Percentiles rank a stretch among this genome's conserved stretches.
Conservation (phyloP, 1,284 basidiomycete species). For the Papiliotrema terrestris region DNA sequence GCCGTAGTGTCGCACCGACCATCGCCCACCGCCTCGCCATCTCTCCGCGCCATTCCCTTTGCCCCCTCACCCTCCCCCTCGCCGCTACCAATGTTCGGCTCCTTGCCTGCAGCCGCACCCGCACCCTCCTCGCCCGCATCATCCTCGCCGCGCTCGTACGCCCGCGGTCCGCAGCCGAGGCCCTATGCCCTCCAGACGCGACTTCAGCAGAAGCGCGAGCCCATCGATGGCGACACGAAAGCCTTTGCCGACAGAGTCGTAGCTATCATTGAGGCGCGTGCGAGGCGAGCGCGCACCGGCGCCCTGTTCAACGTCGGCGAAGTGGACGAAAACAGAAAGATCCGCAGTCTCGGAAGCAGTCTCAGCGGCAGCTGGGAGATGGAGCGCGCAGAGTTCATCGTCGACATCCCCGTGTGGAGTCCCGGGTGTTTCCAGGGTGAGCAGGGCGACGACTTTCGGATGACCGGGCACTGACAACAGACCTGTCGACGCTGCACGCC, state of each 20-base stretch:
- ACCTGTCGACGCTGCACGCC: slow-evolving; percentile 47
- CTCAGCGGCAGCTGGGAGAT: slow-evolving; percentile 31
- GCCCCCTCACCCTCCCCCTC: slow-evolving; percentile 1
- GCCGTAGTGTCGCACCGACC: background rate
- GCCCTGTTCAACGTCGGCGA: background rate
- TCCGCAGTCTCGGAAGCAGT: slow-evolving; percentile 15
- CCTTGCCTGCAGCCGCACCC: background rate
- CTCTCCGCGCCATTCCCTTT: slow-evolving; percentile 1
- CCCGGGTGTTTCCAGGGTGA: slow-evolving; percentile 46
- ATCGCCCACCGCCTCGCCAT: slow-evolving; percentile 9
- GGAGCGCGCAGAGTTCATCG: slow-evolving; percentile 42
- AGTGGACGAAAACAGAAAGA: background rate
- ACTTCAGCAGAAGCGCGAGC: background rate
- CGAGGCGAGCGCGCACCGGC: background rate
- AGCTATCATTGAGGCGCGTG: slow-evolving; percentile 2
- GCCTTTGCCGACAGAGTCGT: slow-evolving; percentile 10
- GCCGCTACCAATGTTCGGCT: background rate
- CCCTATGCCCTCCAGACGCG: slow-evolving; percentile 10
- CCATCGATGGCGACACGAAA: slow-evolving; percentile 10
- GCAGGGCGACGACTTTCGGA: slow-evolving; percentile 4
- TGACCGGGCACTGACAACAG: slow-evolving; percentile 12
- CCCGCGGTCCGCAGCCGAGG: slow-evolving; percentile 5
- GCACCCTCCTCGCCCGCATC: background rate
- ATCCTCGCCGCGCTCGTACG: slow-evolving; percentile 9
- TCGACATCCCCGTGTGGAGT: slow-evolving; percentile 48